These are phyloP conservation scores for Phoma sp. DNA, from an alignment of 2,329 filamentous ascomycete species.

Conservation along the genomic window DNA sequence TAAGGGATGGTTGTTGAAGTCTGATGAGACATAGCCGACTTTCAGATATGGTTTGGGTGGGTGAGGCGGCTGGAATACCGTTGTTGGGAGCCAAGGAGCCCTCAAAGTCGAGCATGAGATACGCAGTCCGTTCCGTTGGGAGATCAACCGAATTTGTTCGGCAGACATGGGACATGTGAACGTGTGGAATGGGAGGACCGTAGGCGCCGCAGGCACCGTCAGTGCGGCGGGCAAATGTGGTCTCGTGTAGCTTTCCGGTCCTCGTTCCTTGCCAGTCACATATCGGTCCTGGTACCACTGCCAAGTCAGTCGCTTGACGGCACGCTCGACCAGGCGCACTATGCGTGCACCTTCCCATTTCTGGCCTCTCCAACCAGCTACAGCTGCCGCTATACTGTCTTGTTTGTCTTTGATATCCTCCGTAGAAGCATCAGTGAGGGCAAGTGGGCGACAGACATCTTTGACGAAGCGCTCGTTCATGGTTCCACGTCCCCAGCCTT, in stretches of 20 bases:
- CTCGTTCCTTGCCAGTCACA: slow-evolving; percentile 63
- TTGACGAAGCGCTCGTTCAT: slow-evolving; percentile 57
- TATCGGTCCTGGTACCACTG: slow-evolving; percentile 89
- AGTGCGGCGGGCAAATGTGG: slow-evolving; percentile 76
- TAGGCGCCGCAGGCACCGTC: slow-evolving; percentile 84
- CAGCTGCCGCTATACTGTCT: slow-evolving; percentile 43
- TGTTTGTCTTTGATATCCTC: slow-evolving; percentile 46
- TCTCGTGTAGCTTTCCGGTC: slow-evolving; percentile 68
- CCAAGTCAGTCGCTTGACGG: slow-evolving; percentile 77
- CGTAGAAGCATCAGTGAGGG: slow-evolving; percentile 42
- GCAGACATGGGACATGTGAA: slow-evolving; percentile 94
- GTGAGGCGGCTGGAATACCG: slow-evolving; percentile 82
- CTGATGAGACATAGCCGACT: slow-evolving; percentile 94
- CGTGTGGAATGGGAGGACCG: slow-evolving; percentile 94
- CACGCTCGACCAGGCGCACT: slow-evolving; percentile 82
- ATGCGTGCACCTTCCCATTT: slow-evolving; percentile 89
- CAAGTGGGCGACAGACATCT: slow-evolving; percentile 55
- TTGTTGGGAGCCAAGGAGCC: slow-evolving; percentile 81
- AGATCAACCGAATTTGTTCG: slow-evolving; percentile 90
- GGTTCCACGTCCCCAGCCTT: slow-evolving; percentile 79
- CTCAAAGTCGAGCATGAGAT: slow-evolving; percentile 91
- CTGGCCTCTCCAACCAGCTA: slow-evolving; percentile 68
- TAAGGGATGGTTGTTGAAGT: slow-evolving; percentile 98
- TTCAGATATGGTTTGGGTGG: slow-evolving; percentile 85
- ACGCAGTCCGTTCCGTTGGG: slow-evolving; percentile 88